Evolutionary conservation across 129 eudicot species (phyloP), one percentile per base, ranked within the genome.

Genomic region (Pseudognaphalium luteoalbum): DNA sequence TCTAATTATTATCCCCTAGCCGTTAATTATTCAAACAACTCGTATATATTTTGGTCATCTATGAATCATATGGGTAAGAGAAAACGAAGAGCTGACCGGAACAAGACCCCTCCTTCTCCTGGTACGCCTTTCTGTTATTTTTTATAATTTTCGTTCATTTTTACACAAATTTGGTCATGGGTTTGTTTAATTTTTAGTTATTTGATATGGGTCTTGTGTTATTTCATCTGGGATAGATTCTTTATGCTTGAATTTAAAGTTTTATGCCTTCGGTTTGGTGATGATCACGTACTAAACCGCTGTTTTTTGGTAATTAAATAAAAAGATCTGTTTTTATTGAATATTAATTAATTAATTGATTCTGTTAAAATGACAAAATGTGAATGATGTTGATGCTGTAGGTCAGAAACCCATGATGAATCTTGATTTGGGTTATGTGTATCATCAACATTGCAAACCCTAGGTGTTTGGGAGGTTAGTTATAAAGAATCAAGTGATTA

Each of bases 21-120:
- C 66, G 73, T 76, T 76, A 76, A 66, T 29, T 76, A 51, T 51
- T 76, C 73, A 76, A 76, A 66, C 56, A 8, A 52, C 19, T 65
- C 63, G 4, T 65, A 61, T 57, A 73, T 21, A 12, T 21, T 59
- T 20, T 0, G 0, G n/a, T 21, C 17, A 60, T 74, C 35, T 14
- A 70, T 42, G 56, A 69, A 34, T 39, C 37, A 42, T 14, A 75
- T 76, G 80, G 80, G 73, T 5, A 76, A 76, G 73, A 66, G 80
- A 52, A 76, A 76, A 76, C 80, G 80, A 76, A 76, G 80, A 56
- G 35, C 51, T 76, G 80, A 76, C 52, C 73, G 80, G 41, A 76
- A 76, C n/a, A 76, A 76, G 30, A 76, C 80, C 80, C 80, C 80
- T 66, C 80, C 80, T 51, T 76, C 73, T 22, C 73, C 80, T 51